These are phyloP conservation scores for Talaromyces sp. DNA, from an alignment of 2,329 filamentous ascomycete species.

Conservation along the genomic window DNA sequence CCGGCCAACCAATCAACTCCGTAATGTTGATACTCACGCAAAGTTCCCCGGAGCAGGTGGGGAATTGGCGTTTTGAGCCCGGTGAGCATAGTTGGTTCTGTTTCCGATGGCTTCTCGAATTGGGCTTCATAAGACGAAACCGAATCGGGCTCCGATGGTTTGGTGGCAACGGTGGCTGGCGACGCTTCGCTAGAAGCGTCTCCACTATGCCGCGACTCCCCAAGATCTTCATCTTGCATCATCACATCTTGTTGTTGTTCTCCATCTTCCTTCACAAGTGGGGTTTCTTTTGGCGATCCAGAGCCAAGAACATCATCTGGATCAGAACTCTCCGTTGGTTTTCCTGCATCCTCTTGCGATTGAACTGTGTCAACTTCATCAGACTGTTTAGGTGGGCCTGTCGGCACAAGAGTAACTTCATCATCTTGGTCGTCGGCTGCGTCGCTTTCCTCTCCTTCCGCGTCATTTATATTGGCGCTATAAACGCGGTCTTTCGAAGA, in stretches of 20 bases:
- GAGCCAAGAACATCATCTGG: neutral
- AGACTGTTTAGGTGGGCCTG: slow-evolving; percentile 25
- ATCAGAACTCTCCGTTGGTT: neutral
- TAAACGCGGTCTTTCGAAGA: slow-evolving; percentile 35
- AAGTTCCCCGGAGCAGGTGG: slow-evolving; percentile 75
- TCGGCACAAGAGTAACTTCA: slow-evolving; percentile 32
- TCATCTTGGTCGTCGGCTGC: slow-evolving; percentile 33
- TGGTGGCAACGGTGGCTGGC: slow-evolving; percentile 38
- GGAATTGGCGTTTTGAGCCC: slow-evolving; percentile 66
- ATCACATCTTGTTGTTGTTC: neutral
- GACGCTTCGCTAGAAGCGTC: slow-evolving; percentile 38
- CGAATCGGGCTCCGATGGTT: slow-evolving; percentile 41
- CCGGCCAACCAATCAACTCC: slow-evolving; percentile 97
- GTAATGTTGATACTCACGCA: slow-evolving; percentile 94
- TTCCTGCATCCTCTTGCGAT: neutral
- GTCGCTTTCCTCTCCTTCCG: slow-evolving; percentile 15
- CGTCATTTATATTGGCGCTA: neutral
- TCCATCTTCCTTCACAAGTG: neutral
- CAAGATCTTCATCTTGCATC: slow-evolving; percentile 13
- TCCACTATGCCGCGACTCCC: slow-evolving; percentile 23
- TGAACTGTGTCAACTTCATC: slow-evolving; percentile 18
- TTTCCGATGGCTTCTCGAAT: slow-evolving; percentile 29
- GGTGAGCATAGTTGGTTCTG: slow-evolving; percentile 36
- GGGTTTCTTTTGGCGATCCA: neutral
- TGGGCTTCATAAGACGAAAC: slow-evolving; percentile 36